Percentiles rank a stretch among this genome's conserved stretches.
Conservation (phyloP, 2,329 filamentous ascomycete species). For the Tolypocladium inflatum region DNA sequence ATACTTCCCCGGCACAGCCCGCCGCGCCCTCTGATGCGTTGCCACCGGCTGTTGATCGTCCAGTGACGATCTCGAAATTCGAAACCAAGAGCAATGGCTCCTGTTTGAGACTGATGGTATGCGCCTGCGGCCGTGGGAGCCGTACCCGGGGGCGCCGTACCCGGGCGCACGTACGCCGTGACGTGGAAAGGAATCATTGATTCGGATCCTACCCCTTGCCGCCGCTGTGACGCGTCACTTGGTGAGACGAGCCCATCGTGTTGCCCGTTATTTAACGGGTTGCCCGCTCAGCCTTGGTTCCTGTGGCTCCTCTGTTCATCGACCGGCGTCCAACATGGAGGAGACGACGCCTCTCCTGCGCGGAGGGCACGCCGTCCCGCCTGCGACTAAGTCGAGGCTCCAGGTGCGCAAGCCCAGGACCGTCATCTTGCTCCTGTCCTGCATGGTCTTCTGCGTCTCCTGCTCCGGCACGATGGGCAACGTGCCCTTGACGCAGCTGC, state of each 20-base stretch:
- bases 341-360: slow-evolving; percentile 1
- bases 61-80: neutral
- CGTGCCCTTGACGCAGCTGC: slow-evolving; percentile 3
- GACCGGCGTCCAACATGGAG: neutral
- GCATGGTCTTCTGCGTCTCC: slow-evolving; percentile 2
- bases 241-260: neutral
- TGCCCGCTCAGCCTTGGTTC: neutral
- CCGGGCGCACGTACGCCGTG: neutral
- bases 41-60: neutral
- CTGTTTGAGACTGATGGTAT: neutral
- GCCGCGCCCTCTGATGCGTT: neutral
- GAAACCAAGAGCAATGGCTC: neutral
- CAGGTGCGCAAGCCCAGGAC: neutral
- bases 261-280: neutral
- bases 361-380: neutral
- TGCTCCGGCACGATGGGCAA: neutral
- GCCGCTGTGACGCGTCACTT: neutral
- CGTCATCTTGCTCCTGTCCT: slow-evolving; percentile 1
- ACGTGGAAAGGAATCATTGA: neutral
- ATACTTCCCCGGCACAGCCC: neutral
- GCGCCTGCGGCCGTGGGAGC: neutral
- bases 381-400: neutral
- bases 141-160: neutral
- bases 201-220: neutral
- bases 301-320: neutral